Evolutionary conservation across 2,329 filamentous ascomycete genomes (phyloP), one percentile per base, ranked within the genome.

Genomic region (Clarireedia homoeocarpa): DNA sequence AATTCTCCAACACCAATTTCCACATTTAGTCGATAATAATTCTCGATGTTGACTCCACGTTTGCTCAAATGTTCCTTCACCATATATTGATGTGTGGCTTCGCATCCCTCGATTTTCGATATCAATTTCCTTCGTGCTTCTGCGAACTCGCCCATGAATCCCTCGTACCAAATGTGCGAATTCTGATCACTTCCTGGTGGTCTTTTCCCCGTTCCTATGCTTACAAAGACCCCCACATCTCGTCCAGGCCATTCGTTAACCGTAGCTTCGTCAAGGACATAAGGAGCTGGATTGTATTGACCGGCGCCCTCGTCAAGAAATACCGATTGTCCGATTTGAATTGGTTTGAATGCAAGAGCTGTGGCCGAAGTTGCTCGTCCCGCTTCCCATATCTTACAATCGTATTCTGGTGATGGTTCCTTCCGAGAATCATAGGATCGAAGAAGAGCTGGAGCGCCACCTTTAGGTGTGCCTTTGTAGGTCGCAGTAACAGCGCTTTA

Each of bases 351-450:
- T 1, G 94, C 94, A 45, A 96, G 77, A 0, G 89, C 90, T 1
- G 92, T 94, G 0, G 94, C 89, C 53, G 82, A 89, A 1, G 94
- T 99, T n/a, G 94, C 94, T 58, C 94, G 84, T 10, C 94, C 94
- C 4, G 94, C 94, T 73, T 99, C 86, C 94, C 94, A 99, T 56
- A 99, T 94, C 47, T 86, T 95, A 72, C 91, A 96, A 67, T 96
- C 88, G 59, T 90, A 92, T 70, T 96, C 91, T 2, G 92, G 88
- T 0, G 91, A 82, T 0, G 91, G 88, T 70, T 97, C 94, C 71
- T 88, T 90, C 65, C 92, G 82, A 15, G 94, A 97, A 70, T 97
- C 92, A 72, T 99, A 99, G 2, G 92, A 97, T 62, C 94, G 86
- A 55, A 99, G 76, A 58, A 97, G 72, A 7, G 85, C 85, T 2